Evolutionary conservation across 225 moss, liverwort and hornwort species (phyloP).

Genomic region (Polytrichum commune): DNA sequence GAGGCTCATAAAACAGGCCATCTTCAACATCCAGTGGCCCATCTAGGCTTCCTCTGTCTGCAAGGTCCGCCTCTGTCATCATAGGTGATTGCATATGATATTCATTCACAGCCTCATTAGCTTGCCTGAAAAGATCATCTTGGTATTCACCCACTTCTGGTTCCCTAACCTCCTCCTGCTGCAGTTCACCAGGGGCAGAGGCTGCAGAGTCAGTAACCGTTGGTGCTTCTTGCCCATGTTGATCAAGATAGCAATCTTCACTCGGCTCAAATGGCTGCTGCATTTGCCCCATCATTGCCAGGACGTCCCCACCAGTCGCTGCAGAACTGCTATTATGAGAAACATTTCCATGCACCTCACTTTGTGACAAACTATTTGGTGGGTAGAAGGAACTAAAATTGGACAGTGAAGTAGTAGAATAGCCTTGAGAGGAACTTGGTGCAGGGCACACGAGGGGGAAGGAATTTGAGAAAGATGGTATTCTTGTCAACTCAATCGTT

Average conservation of each 20-base stretch:
- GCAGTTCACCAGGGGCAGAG: conserved; percentile 15
- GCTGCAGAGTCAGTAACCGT: conserved; percentile 21
- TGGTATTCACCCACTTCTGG: conserved; percentile 21
- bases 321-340: conserved; percentile 17
- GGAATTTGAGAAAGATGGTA: conserved; percentile 52
- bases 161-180: conserved; percentile 24
- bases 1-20: conserved; percentile 69
- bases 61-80: conserved; percentile 68
- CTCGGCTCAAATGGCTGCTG: conserved; percentile 19
- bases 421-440: conserved; percentile 30
- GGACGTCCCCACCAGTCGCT: conserved; percentile 26
- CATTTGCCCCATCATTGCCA: conserved; percentile 52
- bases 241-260: conserved; percentile 16
- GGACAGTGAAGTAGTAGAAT: conserved; percentile 28
- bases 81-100: conserved; percentile 63
- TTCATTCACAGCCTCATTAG: conserved; percentile 33
- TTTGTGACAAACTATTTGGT: conserved; percentile 24
- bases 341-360: conserved; percentile 8
- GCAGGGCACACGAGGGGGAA: conserved; percentile 38
- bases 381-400: conserved; percentile 10
- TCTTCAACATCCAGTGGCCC: conserved; percentile 27
- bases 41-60: conserved; percentile 20
- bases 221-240: neutral
- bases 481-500: conserved; percentile 28
- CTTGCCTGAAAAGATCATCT: conserved; percentile 25